phyloP scores from a whole-genome alignment of 495 filamentous ascomycete genomes.

The Daldinia bambusicola region DNA sequence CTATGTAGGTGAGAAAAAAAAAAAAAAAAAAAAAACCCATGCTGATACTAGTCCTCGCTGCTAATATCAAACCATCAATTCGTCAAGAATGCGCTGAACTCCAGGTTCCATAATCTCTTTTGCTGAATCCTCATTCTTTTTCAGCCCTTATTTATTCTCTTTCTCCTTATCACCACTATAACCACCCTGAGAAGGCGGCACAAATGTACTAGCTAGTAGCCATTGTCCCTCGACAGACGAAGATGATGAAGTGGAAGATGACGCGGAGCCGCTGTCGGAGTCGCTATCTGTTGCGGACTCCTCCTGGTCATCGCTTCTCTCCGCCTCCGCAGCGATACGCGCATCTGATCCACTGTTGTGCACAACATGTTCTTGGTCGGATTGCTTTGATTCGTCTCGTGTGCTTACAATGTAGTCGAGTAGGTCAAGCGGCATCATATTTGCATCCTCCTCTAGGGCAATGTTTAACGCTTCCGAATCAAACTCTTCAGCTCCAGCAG shows the following conservation, averaged over 20 bases:
- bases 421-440: slow-evolving; percentile 19
- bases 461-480: slow-evolving; percentile 9
- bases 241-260: slow-evolving; percentile 18
- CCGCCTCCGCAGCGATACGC: slow-evolving; percentile 19
- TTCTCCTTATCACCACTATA: background rate
- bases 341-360: slow-evolving; percentile 22
- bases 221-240: slow-evolving; percentile 26
- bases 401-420: background rate
- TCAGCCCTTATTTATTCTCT: slow-evolving; percentile 1
- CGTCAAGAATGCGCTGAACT: slow-evolving; percentile 17
- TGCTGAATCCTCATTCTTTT: slow-evolving; percentile 9
- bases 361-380: slow-evolving; percentile 8
- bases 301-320: slow-evolving; percentile 25
- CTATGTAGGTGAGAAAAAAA: background rate
- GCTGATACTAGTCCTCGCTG: background rate
- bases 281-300: slow-evolving; percentile 34
- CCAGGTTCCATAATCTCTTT: slow-evolving; percentile 10
- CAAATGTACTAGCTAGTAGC: slow-evolving; percentile 18
- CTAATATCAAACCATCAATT: slow-evolving; percentile 2
- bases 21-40: background rate
- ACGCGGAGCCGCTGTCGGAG: slow-evolving; percentile 19
- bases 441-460: slow-evolving; percentile 20
- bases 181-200: background rate
- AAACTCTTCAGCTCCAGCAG: background rate
- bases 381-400: slow-evolving; percentile 12